Evolutionary conservation across 495 filamentous ascomycete species (phyloP), one percentile per base, ranked within the genome.

Genomic region (Aspergillus sparsus): DNA sequence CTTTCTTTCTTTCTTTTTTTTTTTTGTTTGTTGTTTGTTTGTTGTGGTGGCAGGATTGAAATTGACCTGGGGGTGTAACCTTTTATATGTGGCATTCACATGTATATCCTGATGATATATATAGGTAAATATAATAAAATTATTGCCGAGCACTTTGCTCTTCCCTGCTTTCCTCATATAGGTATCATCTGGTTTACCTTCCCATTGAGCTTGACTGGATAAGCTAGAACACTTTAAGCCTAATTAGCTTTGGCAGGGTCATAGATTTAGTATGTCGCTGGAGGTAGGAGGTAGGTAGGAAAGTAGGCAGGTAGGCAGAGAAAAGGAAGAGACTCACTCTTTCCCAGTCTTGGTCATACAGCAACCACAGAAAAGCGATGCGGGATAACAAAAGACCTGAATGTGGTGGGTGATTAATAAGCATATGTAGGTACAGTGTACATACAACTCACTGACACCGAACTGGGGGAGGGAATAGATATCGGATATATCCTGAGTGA

Each of bases 281-380:
- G 1, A 27, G 21, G 21, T 27, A 27, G 21, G 21, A 1, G 3
- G 32, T 27, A 27, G 21, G 21, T 27, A 27, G 21, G 21, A 1
- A 27, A 1, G 21, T 27, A 27, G 21, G 21, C 21, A 27, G 21
- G 21, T 1, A 36, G 21, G 57, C 3, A 39, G 9, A 18, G 21
- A 12, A 46, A n/a, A 36, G 6, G 16, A 27, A 21, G 53, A 18
- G 55, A 69, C 75, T 66, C 70, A 85, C 84, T 80, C 79, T 68
- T 83, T 83, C 15, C 84, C 83, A 1, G 73, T 75, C 62, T 85
- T 71, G 12, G 83, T 85, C 52, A 74, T 70, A 55, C 82, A 81
- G 68, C 84, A 87, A 7, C 83, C 82, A 69, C 84, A 85, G 45
- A 87, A 79, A 18, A 87, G 68, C 5, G 82, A 77, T 2, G 79